Evolutionary conservation across 116 monocot species (phyloP), one percentile per base, ranked within the genome.

Genomic region (Thalassia testudinum): DNA sequence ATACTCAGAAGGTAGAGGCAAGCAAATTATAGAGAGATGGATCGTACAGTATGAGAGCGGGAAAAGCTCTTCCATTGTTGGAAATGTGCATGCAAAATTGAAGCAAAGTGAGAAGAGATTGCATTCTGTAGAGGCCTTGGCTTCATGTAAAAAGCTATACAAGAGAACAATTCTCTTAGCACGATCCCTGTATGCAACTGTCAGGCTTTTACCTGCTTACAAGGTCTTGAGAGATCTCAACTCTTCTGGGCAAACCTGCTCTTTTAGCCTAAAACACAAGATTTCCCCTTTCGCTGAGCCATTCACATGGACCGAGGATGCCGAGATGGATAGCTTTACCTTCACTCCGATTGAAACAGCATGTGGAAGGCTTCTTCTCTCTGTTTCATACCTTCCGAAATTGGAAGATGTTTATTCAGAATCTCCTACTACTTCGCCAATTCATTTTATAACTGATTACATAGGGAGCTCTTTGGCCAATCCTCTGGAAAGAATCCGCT

Each of bases 401-500:
- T 43, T 83, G 45, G 80, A 78, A 42, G 70, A 73, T 61, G 49
- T 77, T 16, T 45, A 54, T 27, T 79, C 68, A 10, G 82, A 78
- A 10, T 82, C 78, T 20, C 63, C 76, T 19, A 70, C 75, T 0
- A 69, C 71, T 13, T n/a, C n/a, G n/a, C 72, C 77, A 10, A 42
- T 87, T n/a, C 73, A 80, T 47, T 64, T 92, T 44, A 92, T 92
- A 68, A 51, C 63, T 7, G 87, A 92, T 72, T 87, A 92, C 67
- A 80, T 87, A 47, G 87, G 87, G 13, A 92, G 92, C 27, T 87
- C 92, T 1, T 73, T 69, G 23, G 75, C 80, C 7, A 80, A 83
- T 59, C 79, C 78, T 12, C 69, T 83, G 16, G 83, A 66, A 69
- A 70, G 72, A 66, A 66, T 92, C n/a, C 62, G 49, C 15, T 75